Evolutionary conservation across 2,329 filamentous ascomycete species (phyloP).

Genomic region (Periconia digitata): DNA sequence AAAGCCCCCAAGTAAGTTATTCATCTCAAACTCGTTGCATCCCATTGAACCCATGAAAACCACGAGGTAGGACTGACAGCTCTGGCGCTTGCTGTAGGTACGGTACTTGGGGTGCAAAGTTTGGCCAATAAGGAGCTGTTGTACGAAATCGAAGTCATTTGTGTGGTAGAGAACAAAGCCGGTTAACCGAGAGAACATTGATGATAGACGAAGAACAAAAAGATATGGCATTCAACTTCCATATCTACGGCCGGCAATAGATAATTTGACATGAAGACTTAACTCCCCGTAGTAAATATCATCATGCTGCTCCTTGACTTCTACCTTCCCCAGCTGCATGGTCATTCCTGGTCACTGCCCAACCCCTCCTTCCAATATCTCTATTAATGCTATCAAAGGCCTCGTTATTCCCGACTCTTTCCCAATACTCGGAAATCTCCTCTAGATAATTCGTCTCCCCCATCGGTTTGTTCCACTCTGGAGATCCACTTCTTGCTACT

Average conservation of each 20-base stretch:
- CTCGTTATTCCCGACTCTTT: constrained; percentile 13
- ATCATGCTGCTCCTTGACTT: background rate
- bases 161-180: constrained; percentile 4
- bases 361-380: constrained; percentile 9
- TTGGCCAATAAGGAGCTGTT: constrained; percentile 7
- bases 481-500: constrained; percentile 13
- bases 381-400: constrained; percentile 9
- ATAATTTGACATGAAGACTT: too few species aligned
- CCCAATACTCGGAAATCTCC: constrained; percentile 18
- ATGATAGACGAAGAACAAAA: too few species aligned
- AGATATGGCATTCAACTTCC: too few species aligned
- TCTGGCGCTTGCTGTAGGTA: background rate
- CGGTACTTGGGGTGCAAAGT: background rate
- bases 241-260: too few species aligned
- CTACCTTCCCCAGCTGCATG: background rate
- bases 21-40: too few species aligned
- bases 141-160: constrained; percentile 13
- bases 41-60: too few species aligned
- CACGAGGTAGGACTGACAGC: too few species aligned
- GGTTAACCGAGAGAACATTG: too few species aligned
- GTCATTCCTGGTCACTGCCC: background rate
- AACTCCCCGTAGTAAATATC: background rate
- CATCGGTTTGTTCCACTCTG: constrained; percentile 14
- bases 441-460: constrained; percentile 13
- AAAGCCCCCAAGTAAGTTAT: constrained; percentile 10